Evolutionary conservation across 192 early-diverging fungal genomes (phyloP), one percentile per base, ranked within the genome.

Genomic region (Backusella mclennaniae): DNA sequence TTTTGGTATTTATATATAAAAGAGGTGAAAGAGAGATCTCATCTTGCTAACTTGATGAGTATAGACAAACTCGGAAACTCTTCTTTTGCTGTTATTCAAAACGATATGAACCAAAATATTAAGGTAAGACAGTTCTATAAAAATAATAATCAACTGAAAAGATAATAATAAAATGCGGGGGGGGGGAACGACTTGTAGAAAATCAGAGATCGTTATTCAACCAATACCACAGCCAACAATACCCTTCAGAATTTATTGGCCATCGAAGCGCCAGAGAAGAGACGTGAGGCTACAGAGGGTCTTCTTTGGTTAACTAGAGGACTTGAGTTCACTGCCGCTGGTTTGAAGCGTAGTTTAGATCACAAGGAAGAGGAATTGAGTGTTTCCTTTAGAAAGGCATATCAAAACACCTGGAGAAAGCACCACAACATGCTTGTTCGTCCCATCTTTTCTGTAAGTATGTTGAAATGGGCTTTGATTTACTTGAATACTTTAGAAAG

Each of bases 31-130:
- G 36, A n/a, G 17, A 39, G 17, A 23, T 6, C 35, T 67, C 26
- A 59, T 63, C 73, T 42, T 21, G 26, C 17, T 67, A 39, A 38
- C 36, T 0, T 33, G 4, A 26, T 66, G 12, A 19, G 44, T 33
- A 12, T 83, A 88, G 91, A 92, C 76, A 74, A 88, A 29, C 85
- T 93, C 23, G 89, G 88, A 31, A 78, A 87, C 42, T 75, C 89
- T 35, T 93, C 94, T 0, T 96, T 98, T 80, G 63, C 73, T 35
- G 84, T 92, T 29, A 95, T 98, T 77, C 94, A 94, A 84, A 85
- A 84, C 36, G 96, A 98, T 79, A 94, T 98, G 83, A 88, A 84
- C 74, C 94, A 93, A 71, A 98, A 98, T 88, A 86, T 98, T 79
- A 85, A 85, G 74, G 92, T 93, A 80, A 44, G 7, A 31, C 17